Evolutionary conservation across 495 filamentous ascomycete species (phyloP).

Genomic region (Aspergillus panamensis): DNA sequence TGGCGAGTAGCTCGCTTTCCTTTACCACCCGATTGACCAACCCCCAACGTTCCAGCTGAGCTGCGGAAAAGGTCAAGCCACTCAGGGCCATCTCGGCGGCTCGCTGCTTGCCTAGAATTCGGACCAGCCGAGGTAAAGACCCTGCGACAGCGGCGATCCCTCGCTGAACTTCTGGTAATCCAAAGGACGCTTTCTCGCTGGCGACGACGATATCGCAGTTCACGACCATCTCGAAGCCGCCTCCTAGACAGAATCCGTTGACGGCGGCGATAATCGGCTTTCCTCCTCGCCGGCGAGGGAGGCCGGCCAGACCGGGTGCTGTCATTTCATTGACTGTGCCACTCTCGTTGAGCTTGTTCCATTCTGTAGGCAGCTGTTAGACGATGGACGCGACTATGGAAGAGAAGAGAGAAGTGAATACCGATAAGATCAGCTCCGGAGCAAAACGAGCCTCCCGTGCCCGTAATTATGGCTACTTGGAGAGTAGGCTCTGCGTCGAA

Average conservation of each 20-base stretch:
- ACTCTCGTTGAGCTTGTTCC: constrained; percentile 36
- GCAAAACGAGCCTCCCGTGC: constrained; percentile 53
- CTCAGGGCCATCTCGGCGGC: constrained; percentile 69
- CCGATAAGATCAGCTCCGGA: constrained; percentile 54
- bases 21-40: constrained; percentile 17
- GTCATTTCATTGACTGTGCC: constrained; percentile 43
- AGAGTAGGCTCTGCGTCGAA: constrained; percentile 51
- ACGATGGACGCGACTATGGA: not conserved
- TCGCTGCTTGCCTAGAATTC: constrained; percentile 62
- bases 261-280: constrained; percentile 71
- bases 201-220: constrained; percentile 71
- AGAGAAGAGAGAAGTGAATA: constrained; percentile 8
- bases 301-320: constrained; percentile 50
- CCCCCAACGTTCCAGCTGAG: constrained; percentile 62
- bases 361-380: constrained; percentile 30
- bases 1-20: constrained; percentile 1
- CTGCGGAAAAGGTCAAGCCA: constrained; percentile 54
- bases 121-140: constrained; percentile 66
- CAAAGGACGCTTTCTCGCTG: constrained; percentile 50
- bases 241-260: constrained; percentile 71
- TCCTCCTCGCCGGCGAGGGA: constrained; percentile 48
- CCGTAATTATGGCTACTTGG: constrained; percentile 54
- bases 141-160: constrained; percentile 70
- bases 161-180: constrained; percentile 63
- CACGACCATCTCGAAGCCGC: constrained; percentile 68